Conservation (phyloP, 208 protist genomes). For the Entamoeba moshkovskii region DNA sequence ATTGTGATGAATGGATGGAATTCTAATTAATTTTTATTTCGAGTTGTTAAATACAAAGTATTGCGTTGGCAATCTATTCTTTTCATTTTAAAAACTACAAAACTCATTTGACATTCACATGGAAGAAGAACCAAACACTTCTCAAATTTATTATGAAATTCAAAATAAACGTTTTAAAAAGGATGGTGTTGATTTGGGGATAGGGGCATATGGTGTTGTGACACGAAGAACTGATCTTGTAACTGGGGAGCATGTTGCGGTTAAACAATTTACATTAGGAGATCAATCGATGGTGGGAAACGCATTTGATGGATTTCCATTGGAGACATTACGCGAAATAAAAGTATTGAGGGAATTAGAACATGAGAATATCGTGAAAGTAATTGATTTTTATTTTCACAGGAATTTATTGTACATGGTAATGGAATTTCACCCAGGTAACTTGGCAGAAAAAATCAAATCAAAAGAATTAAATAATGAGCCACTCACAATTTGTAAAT, state of each 20-base stretch:
- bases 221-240: slow-evolving; percentile 11
- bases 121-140: neutral
- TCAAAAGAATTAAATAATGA: neutral
- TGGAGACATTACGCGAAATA: slow-evolving; percentile 86
- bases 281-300: slow-evolving; percentile 41
- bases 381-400: slow-evolving; percentile 52
- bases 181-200: neutral
- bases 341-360: slow-evolving; percentile 81
- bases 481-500: neutral
- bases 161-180: neutral
- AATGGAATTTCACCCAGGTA: neutral
- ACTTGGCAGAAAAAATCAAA: neutral
- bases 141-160: neutral
- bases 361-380: slow-evolving; percentile 72
- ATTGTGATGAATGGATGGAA: too few species aligned
- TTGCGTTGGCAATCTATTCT: too few species aligned
- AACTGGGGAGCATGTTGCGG: slow-evolving; percentile 62
- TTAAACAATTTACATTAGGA: slow-evolving; percentile 82
- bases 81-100: too few species aligned
- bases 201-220: neutral
- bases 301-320: slow-evolving; percentile 77
- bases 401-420: slow-evolving; percentile 17
- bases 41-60: too few species aligned
- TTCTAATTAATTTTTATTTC: too few species aligned
- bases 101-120: too few species aligned